A percentile compares a stretch with the other conserved stretches of the same genome.
phyloP scores from a whole-genome alignment of 495 filamentous ascomycete genomes.

The Poronia punctata region DNA sequence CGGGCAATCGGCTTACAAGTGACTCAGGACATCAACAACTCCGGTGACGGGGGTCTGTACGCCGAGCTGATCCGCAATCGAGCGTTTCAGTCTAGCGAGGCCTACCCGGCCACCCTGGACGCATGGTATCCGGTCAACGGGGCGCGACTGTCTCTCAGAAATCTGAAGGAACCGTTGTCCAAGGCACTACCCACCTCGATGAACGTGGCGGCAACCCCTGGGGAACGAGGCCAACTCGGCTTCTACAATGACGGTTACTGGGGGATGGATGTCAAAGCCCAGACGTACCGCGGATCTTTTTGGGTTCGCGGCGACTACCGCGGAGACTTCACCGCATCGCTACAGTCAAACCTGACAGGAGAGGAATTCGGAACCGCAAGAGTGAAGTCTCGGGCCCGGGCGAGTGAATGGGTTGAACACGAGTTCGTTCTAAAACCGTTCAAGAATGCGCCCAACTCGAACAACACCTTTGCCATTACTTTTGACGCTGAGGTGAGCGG shows the following conservation, averaged over 20 bases:
- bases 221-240: slow-evolving; percentile 39
- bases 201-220: slow-evolving; percentile 38
- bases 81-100: slow-evolving; percentile 49
- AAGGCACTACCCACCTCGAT: slow-evolving; percentile 52
- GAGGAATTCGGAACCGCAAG: slow-evolving; percentile 37
- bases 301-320: slow-evolving; percentile 44
- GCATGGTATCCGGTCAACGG: slow-evolving; percentile 50
- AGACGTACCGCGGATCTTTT: slow-evolving; percentile 50
- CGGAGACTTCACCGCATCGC: slow-evolving; percentile 35
- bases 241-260: slow-evolving; percentile 56
- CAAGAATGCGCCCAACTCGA: slow-evolving; percentile 45
- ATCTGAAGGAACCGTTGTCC: slow-evolving; percentile 41
- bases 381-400: slow-evolving; percentile 30
- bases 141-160: slow-evolving; percentile 43
- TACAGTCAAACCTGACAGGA: slow-evolving; percentile 41
- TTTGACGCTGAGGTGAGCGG: slow-evolving; percentile 41
- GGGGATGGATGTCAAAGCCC: slow-evolving; percentile 49
- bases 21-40: slow-evolving; percentile 61
- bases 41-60: slow-evolving; percentile 70
- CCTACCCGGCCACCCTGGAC: slow-evolving; percentile 37
- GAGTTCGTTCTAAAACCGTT: slow-evolving; percentile 37
- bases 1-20: not conserved
- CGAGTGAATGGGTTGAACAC: slow-evolving; percentile 41
- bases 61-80: slow-evolving; percentile 67
- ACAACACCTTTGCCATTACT: slow-evolving; percentile 59